Base-by-base conservation (phyloP, 192 early-diverging fungal species). In the Mortierella claussenii region DNA sequence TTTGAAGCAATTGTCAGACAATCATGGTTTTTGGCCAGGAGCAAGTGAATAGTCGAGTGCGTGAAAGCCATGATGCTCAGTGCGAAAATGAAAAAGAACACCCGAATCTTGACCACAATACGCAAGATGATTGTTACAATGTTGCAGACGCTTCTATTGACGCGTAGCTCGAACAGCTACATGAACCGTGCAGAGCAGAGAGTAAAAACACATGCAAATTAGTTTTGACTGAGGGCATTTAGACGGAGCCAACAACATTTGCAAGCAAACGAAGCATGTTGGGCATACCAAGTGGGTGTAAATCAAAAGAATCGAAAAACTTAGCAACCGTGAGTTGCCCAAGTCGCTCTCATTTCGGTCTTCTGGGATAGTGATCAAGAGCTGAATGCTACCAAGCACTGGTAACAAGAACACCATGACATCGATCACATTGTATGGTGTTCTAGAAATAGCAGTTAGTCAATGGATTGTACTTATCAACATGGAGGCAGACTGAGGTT, bases 281-380 rank as follows among this genome's bases (percentile, higher is more conserved):
- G n/a, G n/a, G n/a, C n/a, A n/a, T 51, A 63, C 69, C 45, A 71
- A 6, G 17, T 71, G 69, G 1, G 37, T 23, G 21, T 55, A 71
- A 4, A 63, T 26, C 4, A 63, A 4, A 1, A 71, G n/a, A 20
- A 71, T 43, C 0, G 69, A 46, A 20, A 63, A 71, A 21, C 69
- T 71, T 2, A 71, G 23, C 0, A 48, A 45, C 18, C 69, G 52
- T 0, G 53, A 45, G 37, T 71, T 56, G 0, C 47, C 46, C 2
- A n/a, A 9, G 0, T 6, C 21, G 18, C 13, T 2, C 20, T 17
- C 50, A 18, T 15, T 28, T 6, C 54, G 42, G 1, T 31, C 37
- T 11, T n/a, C 20, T 2, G 26, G 44, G 4, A 59, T 59, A n/a
- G 50, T 37, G 2, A 55, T 9, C 3, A 71, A 15, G 12, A 48